Evolutionary conservation across 2,329 filamentous ascomycete genomes (phyloP), one percentile per base, ranked within the genome.

Genomic region (Acephala macrosclerotiorum): DNA sequence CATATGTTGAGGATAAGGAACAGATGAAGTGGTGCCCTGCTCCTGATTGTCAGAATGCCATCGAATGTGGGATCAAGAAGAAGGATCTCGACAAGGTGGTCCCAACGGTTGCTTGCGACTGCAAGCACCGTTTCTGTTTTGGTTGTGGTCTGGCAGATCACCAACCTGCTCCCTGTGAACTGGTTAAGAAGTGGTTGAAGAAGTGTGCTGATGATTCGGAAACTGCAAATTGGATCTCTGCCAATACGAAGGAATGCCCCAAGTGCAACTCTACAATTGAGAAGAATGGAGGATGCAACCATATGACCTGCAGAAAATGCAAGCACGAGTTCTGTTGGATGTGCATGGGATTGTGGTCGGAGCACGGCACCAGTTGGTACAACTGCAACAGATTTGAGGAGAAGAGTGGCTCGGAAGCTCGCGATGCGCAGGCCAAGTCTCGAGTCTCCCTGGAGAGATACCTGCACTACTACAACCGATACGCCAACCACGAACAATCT

Each of bases 251-350:
- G 77, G 96, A 99, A 78, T 99, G 96, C 70, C 95, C 96, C 0
- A 96, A 92, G 77, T 99, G 96, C 79, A 89, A 93, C 72, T 98
- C 95, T 1, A 99, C 96, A 0, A 99, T 99, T 53, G 96, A 99
- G 80, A 99, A 99, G 87, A 99, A 99, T 71, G 94, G 94, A 60
- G 94, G 94, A 3, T 97, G 94, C 82, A 97, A 97, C 81, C 94
- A 97, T 79, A 97, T 97, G 94, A 97, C 94, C 0, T 97, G 94
- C 77, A 85, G 94, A 64, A 97, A 97, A 79, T 97, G 94, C 82
- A 93, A 94, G 75, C 90, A 97, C 76, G 94, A 97, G 76, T 97
- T 99, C 76, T 99, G 96, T 81, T 99, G 96, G 96, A 98, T 99
- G 92, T 99, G 96, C 76, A 99, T 99, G 96, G 96, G 96, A 0